phyloP scores from a whole-genome alignment of 805 yeast genomes.

The Ogataea naganishii region DNA sequence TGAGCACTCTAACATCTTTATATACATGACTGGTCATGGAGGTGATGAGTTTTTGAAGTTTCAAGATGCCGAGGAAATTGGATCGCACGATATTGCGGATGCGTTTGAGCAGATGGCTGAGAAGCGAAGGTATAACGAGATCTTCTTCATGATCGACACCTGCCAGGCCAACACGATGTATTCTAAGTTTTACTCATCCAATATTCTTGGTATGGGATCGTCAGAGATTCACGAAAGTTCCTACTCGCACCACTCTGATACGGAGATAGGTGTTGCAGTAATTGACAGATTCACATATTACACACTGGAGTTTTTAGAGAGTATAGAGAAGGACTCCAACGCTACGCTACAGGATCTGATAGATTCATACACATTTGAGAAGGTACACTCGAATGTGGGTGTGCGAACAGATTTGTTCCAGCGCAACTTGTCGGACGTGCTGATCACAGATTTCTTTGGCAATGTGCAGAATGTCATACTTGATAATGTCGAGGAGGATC shows the following conservation, averaged over 20 bases:
- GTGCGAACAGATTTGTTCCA: conserved; percentile 71
- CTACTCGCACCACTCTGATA: conserved; percentile 92
- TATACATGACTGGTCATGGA: conserved; percentile 97
- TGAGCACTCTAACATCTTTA: conserved; percentile 87
- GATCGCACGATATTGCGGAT: conserved; percentile 92
- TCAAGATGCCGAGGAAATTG: conserved; percentile 97
- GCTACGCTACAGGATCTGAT: conserved; percentile 77
- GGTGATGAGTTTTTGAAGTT: conserved; percentile 96
- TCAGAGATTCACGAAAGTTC: conserved; percentile 82
- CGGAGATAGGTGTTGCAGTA: conserved; percentile 94
- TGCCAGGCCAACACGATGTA: conserved; percentile 99
- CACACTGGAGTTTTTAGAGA: conserved; percentile 80
- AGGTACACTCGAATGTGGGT: conserved; percentile 92
- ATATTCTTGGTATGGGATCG: conserved; percentile 87
- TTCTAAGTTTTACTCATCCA: conserved; percentile 85
- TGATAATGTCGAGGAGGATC: conserved; percentile 42
- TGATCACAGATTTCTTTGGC: conserved; percentile 90
- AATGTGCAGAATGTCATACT: conserved; percentile 73
- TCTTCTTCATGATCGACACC: conserved; percentile 95
- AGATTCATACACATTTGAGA: conserved; percentile 73
- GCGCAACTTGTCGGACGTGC: conserved; percentile 58
- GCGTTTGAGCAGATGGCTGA: conserved; percentile 97
- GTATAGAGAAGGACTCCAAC: conserved; percentile 64
- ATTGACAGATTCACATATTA: conserved; percentile 94
- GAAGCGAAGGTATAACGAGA: conserved; percentile 89